Evolutionary conservation across 345 rosid genomes (phyloP).

Genomic region (Aquilaria sinensis): DNA sequence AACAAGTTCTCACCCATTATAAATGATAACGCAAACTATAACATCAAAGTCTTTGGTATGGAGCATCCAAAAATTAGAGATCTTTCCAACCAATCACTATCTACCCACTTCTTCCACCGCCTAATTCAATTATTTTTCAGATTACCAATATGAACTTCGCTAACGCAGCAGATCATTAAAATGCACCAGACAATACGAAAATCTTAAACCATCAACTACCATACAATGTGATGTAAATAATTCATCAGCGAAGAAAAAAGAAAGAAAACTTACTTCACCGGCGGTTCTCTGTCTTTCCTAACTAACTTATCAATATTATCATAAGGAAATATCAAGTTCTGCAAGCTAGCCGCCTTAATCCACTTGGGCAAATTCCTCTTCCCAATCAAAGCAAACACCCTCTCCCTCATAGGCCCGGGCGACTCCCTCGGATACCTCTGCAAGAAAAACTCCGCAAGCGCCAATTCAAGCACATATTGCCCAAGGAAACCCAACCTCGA

Average conservation of each 20-base stretch:
- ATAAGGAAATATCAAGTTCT: constrained; percentile 82
- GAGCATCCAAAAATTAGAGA: too few relatives aligned
- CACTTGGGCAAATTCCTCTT: constrained; percentile 81
- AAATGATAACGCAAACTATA: too few relatives aligned
- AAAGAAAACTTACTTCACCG: constrained; percentile 67
- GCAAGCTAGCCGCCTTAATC: constrained; percentile 87
- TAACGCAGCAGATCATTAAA: not conserved
- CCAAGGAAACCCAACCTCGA: constrained; percentile 81
- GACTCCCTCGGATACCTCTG: constrained; percentile 93
- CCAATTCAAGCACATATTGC: constrained; percentile 91
- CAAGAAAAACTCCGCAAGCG: constrained; percentile 67
- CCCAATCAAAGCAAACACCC: constrained; percentile 88
- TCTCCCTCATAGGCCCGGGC: constrained; percentile 90
- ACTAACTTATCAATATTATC: constrained; percentile 79
- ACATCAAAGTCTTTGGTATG: too few relatives aligned
- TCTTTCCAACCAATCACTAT: too few relatives aligned
- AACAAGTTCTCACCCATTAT: too few relatives aligned
- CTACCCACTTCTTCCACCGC: too few relatives aligned
- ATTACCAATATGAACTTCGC: not conserved
- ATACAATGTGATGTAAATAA: not conserved
- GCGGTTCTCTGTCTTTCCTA: constrained; percentile 76
- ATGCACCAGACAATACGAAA: too few relatives aligned
- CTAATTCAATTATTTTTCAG: too few relatives aligned
- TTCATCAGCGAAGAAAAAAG: constrained; percentile 1
- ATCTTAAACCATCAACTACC: not conserved